These are phyloP conservation scores for Oidiodendron maius DNA, from an alignment of 495 filamentous ascomycete genomes.

Conservation along the genomic window DNA sequence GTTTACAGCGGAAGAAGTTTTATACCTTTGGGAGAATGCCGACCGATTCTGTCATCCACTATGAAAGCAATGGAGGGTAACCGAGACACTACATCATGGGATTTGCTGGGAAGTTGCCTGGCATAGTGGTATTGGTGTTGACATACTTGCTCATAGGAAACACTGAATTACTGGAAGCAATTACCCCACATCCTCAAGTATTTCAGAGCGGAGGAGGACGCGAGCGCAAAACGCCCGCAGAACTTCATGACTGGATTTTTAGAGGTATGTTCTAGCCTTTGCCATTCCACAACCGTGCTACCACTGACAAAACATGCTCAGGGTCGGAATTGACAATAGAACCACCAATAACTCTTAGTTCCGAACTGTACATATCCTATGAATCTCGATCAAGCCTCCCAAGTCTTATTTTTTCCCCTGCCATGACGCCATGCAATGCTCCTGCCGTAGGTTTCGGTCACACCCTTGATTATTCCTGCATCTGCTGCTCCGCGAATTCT, in stretches of 20 bases:
- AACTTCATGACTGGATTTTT: slow-evolving; percentile 92
- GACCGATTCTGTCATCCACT: no score
- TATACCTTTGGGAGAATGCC: no score
- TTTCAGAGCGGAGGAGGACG: slow-evolving; percentile 86
- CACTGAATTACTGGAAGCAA: slow-evolving; percentile 99
- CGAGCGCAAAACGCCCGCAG: slow-evolving; percentile 66
- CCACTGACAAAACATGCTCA: no score
- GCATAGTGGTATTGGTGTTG: background rate
- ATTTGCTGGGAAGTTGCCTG: background rate
- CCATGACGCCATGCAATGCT: slow-evolving; percentile 20
- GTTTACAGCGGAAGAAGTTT: background rate
- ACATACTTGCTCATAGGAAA: slow-evolving; percentile 57
- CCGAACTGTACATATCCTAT: slow-evolving; percentile 26
- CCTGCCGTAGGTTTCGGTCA: background rate
- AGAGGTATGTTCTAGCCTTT: slow-evolving; percentile 41
- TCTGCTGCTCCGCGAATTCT: slow-evolving; percentile 34
- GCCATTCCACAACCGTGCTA: no score
- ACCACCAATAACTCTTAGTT: no score
- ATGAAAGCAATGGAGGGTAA: no score
- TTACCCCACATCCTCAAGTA: slow-evolving; percentile 94
- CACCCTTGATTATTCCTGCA: background rate
- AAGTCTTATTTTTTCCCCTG: slow-evolving; percentile 6
- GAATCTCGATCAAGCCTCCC: slow-evolving; percentile 14
- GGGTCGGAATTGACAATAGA: slow-evolving; percentile 35
- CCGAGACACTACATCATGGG: background rate